phyloP scores from a whole-genome alignment of 2,329 filamentous ascomycete genomes.

The Chaetoscypha palmicola region DNA sequence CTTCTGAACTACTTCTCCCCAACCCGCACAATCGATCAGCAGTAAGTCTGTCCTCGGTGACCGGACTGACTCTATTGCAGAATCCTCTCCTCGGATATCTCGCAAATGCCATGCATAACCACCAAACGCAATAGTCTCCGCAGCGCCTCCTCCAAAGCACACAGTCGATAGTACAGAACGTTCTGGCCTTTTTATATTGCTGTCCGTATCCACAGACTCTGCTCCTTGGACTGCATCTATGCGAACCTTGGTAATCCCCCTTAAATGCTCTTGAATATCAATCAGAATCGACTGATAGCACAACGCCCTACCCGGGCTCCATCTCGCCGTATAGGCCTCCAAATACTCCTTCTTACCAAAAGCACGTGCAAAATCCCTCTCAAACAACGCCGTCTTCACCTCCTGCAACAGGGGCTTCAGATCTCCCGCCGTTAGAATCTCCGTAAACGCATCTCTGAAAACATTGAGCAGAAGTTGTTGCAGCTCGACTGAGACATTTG shows the following conservation, averaged over 20 bases:
- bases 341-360: constrained; percentile 68
- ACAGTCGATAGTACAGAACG: constrained; percentile 13
- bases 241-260: constrained; percentile 1
- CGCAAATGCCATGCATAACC: constrained; percentile 40
- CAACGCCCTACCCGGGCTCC: constrained; percentile 81
- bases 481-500: constrained; percentile 39
- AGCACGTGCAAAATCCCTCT: constrained; percentile 73
- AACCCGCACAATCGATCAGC: constrained; percentile 78
- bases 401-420: constrained; percentile 60
- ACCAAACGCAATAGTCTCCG: constrained; percentile 58
- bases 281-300: constrained; percentile 62
- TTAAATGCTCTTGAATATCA: constrained; percentile 25
- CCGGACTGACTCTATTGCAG: constrained; percentile 8
- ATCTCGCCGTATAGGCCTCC: constrained; percentile 78
- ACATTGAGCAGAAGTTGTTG: constrained; percentile 68
- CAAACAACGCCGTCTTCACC: constrained; percentile 79
- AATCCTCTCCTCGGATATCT: constrained; percentile 8
- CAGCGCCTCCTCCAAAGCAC: constrained; percentile 42
- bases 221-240: background rate
- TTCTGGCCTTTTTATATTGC: background rate
- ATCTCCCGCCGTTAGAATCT: constrained; percentile 39
- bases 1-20: constrained; percentile 55
- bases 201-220: background rate
- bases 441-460: constrained; percentile 59
- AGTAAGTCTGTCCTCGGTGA: constrained; percentile 37